Conservation (phyloP, 169 alveolate species). For the Ichthyophthirius multifiliis region DNA sequence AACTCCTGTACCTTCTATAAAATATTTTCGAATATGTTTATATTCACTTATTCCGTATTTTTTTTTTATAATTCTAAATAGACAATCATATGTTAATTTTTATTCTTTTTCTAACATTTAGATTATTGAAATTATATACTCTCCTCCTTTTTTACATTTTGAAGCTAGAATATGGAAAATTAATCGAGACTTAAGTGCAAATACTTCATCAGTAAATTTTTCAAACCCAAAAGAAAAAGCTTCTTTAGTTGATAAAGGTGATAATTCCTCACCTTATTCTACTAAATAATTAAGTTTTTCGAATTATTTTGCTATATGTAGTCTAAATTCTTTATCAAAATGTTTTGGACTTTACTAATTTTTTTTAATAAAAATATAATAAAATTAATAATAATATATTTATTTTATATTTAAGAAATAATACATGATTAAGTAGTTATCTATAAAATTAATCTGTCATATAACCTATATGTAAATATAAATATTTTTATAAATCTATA, state of each 20-base stretch:
- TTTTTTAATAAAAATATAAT: neutral
- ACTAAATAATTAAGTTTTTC: neutral
- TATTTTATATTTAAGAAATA: neutral
- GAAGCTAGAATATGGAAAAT: neutral
- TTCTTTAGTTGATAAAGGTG: neutral
- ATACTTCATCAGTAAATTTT: neutral
- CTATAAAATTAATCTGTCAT: conserved; percentile 1
- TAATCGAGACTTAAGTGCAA: neutral
- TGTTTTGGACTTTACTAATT: too few relatives aligned
- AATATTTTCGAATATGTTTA: neutral
- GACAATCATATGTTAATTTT: neutral
- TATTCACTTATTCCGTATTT: neutral
- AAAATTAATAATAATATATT: neutral
- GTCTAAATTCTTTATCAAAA: neutral
- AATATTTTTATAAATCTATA: neutral
- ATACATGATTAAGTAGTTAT: neutral
- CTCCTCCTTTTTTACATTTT: neutral
- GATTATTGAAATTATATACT: neutral
- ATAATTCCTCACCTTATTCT: neutral
- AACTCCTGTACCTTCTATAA: neutral
- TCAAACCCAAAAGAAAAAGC: neutral
- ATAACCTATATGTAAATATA: neutral
- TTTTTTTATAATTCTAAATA: neutral
- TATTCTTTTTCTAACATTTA: neutral
- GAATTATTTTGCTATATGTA: neutral